phyloP scores from a whole-genome alignment of 2,329 filamentous ascomycete species.

The Elsinoe perseae region DNA sequence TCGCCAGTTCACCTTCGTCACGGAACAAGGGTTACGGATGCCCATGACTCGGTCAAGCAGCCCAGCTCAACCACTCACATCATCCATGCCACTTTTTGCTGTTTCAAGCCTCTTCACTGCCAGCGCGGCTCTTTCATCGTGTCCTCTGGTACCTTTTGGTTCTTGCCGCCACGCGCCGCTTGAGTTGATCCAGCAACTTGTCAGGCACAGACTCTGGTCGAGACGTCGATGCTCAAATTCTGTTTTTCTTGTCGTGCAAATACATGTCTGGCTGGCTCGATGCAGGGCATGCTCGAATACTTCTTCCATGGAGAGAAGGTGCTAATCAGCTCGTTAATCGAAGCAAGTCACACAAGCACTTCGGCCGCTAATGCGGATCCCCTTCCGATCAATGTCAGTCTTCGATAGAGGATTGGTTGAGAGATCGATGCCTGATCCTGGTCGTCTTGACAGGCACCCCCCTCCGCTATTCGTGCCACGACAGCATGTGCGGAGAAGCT shows the following conservation, averaged over 20 bases:
- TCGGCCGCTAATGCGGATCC: constrained; percentile 11
- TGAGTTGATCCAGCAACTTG: constrained; percentile 11
- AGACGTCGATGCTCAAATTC: neutral
- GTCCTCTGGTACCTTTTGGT: neutral
- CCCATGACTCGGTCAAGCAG: neutral
- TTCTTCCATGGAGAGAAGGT: neutral
- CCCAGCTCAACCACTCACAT: constrained; percentile 1
- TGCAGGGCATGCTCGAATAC: neutral
- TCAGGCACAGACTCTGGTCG: neutral
- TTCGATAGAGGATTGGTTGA: constrained; percentile 3
- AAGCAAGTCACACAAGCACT: constrained; percentile 11
- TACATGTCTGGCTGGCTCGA: neutral
- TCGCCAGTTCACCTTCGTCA: neutral
- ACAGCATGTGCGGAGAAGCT: constrained; percentile 4
- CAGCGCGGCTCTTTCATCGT: neutral
- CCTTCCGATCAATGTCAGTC: neutral
- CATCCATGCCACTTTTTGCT: neutral
- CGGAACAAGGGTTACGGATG: neutral
- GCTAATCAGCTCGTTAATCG: neutral
- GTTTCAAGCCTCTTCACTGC: neutral
- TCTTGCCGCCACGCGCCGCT: neutral
- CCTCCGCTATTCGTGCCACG: constrained; percentile 3
- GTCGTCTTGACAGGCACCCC: neutral
- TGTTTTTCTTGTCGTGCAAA: neutral
- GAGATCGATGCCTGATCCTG: constrained; percentile 7